Evolutionary conservation across 108 stramenopile genomes (phyloP), one percentile per base, ranked within the genome.

Genomic region (Hondaea fermentalgiana): DNA sequence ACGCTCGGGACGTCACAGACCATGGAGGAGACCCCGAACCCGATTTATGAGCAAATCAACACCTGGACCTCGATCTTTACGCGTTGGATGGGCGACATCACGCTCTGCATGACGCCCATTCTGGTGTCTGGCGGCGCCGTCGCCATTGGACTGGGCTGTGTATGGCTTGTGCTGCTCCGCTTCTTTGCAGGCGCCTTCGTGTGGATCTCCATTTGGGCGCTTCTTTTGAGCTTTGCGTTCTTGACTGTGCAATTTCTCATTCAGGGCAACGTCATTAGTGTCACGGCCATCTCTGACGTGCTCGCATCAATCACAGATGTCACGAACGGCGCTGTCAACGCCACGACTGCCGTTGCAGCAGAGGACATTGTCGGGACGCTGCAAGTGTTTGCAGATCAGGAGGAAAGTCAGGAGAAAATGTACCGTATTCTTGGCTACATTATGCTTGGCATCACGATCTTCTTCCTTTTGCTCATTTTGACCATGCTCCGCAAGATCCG

Each of bases 41-140:
- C 88, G 28, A 21, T 89, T 47, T 88, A 87, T 60, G 83, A 89
- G 19, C 57, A 87, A 25, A 87, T 89, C 72, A 88, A 88, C 58
- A 28, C 72, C 5, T 53, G 25, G 76, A 42, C 25, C 23, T 16
- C 19, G 44, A 5, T 58, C 42, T 89, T 89, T n/a, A 23, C 44
- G 19, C 58, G 89, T 12, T 76, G 88, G 57, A 23, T 89, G 12
- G 64, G 49, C 45, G 89, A 89, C 58, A 35, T 89, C 35, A 8
- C 5, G 23, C 64, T 69, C 64, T 16, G 14, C 64, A 53, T 21
- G n/a, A 57, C 76, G 8, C 19, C 4, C 29, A 19, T 28, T 87
- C 0, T 58, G 14, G 88, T 88, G 51, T 21, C 35, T 6, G 83
- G 89, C 4, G 21, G 83, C 59, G 51, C 89, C 58, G 57, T 89